Evolutionary conservation across 176 grass and related monocot species (phyloP).

Genomic region (Eremochloa ophiuroides): DNA sequence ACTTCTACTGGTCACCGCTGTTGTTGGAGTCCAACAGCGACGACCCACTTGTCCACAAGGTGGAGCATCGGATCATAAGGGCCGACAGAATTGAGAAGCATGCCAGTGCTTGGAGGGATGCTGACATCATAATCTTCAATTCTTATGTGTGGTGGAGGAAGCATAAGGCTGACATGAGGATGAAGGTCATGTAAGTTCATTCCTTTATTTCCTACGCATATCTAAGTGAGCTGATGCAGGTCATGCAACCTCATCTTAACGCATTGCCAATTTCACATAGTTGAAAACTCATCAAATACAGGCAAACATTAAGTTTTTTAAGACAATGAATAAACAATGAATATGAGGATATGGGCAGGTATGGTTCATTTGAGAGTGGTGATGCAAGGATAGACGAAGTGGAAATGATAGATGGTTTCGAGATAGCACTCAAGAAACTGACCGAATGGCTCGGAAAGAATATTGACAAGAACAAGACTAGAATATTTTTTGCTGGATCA

Average conservation of each 20-base stretch:
- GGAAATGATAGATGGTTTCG: conserved; percentile 67
- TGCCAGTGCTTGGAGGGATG: conserved; percentile 60
- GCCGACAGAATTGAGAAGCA: conserved; percentile 63
- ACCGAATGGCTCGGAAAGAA: conserved; percentile 54
- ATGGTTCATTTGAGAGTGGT: conserved; percentile 64
- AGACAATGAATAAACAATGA: background rate
- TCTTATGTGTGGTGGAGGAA: conserved; percentile 97
- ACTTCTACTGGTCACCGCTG: conserved; percentile 94
- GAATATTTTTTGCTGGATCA: conserved; percentile 74
- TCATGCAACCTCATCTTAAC: background rate
- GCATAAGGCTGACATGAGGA: conserved; percentile 58
- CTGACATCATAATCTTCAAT: conserved; percentile 87
- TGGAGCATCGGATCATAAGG: conserved; percentile 62
- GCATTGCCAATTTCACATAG: background rate
- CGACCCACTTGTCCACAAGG: conserved; percentile 50
- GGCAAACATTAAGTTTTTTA: background rate
- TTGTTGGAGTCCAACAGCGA: conserved; percentile 85
- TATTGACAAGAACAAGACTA: conserved; percentile 48
- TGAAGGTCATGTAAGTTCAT: conserved; percentile 49
- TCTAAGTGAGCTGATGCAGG: background rate
- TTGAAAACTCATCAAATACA: background rate
- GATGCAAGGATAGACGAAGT: conserved; percentile 57
- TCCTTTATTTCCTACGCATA: background rate
- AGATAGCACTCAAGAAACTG: conserved; percentile 65
- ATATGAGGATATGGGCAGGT: conserved; percentile 19